Conservation (phyloP, 2,329 filamentous ascomycete species). For the Claviceps spartinae region DNA sequence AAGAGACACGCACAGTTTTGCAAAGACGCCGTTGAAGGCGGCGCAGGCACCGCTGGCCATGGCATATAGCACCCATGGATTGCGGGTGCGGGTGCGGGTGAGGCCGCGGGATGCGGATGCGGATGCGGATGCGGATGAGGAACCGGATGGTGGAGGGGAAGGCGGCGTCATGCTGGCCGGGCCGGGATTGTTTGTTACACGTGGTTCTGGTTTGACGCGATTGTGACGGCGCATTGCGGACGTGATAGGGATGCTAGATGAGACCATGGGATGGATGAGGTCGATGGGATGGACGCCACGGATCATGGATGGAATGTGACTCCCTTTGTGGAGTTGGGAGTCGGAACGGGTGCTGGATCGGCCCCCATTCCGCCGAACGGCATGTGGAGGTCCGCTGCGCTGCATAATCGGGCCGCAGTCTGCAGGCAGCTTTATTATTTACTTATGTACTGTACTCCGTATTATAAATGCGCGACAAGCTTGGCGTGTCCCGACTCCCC, state of each 20-base stretch:
- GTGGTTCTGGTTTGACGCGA: neutral
- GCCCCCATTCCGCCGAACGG: neutral
- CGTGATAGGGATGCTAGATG: too few relatives aligned
- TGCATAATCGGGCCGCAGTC: neutral
- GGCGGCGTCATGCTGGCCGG: conserved; percentile 7
- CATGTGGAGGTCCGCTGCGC: neutral
- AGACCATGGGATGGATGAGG: too few relatives aligned
- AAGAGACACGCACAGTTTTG: conserved; percentile 51
- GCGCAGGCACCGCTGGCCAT: conserved; percentile 64
- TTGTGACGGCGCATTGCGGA: conserved; percentile 15
- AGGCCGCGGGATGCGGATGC: conserved; percentile 13
- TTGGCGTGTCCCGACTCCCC: neutral
- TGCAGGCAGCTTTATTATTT: neutral
- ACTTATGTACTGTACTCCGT: too few relatives aligned
- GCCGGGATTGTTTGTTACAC: neutral
- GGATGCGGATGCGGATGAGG: conserved; percentile 16
- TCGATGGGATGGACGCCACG: too few relatives aligned
- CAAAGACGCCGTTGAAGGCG: conserved; percentile 71
- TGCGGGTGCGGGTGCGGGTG: conserved; percentile 19
- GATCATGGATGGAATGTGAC: too few relatives aligned
- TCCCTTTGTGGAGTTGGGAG: too few relatives aligned
- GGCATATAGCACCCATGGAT: conserved; percentile 54
- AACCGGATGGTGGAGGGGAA: conserved; percentile 9
- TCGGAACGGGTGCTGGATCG: too few relatives aligned
- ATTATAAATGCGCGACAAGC: neutral